Percentiles rank a stretch among this genome's conserved stretches.
Evolutionary conservation across 495 filamentous ascomycete genomes (phyloP).

Genomic region (Hyaloscypha variabilis): DNA sequence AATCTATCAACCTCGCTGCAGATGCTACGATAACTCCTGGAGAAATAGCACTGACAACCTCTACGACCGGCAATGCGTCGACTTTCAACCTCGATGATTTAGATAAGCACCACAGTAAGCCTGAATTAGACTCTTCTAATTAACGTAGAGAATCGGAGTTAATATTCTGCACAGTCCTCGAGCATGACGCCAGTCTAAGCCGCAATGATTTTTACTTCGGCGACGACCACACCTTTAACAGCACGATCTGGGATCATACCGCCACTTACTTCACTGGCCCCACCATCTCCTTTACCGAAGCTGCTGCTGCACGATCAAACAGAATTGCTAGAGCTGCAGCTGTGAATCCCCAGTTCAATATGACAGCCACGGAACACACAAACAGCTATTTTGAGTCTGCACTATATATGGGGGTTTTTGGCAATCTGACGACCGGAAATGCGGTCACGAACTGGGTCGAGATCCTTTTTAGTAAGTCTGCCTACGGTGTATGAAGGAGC

Average conservation of each 20-base stretch:
- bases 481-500: not conserved
- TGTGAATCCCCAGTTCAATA: constrained; percentile 33
- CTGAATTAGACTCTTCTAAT: not conserved
- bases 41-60: constrained; percentile 31
- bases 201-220: constrained; percentile 31
- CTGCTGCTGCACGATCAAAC: constrained; percentile 30
- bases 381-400: constrained; percentile 34
- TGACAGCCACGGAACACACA: constrained; percentile 21
- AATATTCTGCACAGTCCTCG: constrained; percentile 25
- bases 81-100: constrained; percentile 38
- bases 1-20: constrained; percentile 21
- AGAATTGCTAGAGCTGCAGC: constrained; percentile 24
- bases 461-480: constrained; percentile 33
- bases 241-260: constrained; percentile 29
- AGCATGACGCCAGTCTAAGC: constrained; percentile 37
- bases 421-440: constrained; percentile 26
- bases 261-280: constrained; percentile 22
- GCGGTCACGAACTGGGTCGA: constrained; percentile 33
- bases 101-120: constrained; percentile 32
- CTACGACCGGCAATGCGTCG: constrained; percentile 30
- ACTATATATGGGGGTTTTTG: constrained; percentile 36
- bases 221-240: constrained; percentile 36
- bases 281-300: constrained; percentile 31
- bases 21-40: constrained; percentile 29
- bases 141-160: constrained; percentile 4